Percentiles rank a stretch among this genome's conserved stretches.
These are phyloP conservation scores for Lachnellula arida DNA, from an alignment of 2,329 filamentous ascomycete species.

Conservation along the genomic window DNA sequence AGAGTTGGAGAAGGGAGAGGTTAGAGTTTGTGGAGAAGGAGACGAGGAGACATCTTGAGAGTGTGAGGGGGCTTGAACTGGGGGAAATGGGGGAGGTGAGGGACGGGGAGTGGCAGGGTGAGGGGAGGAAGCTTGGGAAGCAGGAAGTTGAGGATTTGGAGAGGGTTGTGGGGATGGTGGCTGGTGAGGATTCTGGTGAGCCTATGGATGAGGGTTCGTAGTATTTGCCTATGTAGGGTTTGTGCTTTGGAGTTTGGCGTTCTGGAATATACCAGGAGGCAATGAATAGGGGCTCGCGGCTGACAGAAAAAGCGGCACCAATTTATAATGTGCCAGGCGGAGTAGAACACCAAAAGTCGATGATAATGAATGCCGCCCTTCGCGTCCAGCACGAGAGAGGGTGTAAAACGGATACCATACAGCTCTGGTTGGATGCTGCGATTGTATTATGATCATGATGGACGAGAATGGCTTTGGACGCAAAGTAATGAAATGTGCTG, in stretches of 20 bases:
- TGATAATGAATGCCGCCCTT: not conserved
- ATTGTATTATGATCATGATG: too few species aligned
- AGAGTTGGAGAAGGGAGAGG: conserved; percentile 64
- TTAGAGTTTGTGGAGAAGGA: conserved; percentile 80
- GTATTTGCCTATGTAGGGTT: not conserved
- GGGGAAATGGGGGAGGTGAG: conserved; percentile 56
- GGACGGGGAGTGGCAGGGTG: conserved; percentile 60
- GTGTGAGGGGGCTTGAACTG: conserved; percentile 60
- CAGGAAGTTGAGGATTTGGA: conserved; percentile 57
- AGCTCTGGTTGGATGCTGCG: too few species aligned
- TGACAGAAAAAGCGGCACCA: too few species aligned
- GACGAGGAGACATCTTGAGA: conserved; percentile 71
- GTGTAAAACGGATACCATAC: too few species aligned
- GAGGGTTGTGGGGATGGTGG: conserved; percentile 43
- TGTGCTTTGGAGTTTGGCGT: conserved; percentile 5
- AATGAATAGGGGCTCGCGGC: not conserved
- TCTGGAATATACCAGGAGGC: conserved; percentile 5
- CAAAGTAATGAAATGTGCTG: not conserved
- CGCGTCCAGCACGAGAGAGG: too few species aligned
- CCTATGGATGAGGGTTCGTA: conserved; percentile 22
- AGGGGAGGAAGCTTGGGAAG: conserved; percentile 44
- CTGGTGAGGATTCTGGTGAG: conserved; percentile 27
- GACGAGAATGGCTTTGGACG: too few species aligned
- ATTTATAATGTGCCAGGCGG: too few species aligned
- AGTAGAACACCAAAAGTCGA: too few species aligned